phyloP scores from a whole-genome alignment of 768 basidiomycete genomes.

The Paxillus rubicundulus region DNA sequence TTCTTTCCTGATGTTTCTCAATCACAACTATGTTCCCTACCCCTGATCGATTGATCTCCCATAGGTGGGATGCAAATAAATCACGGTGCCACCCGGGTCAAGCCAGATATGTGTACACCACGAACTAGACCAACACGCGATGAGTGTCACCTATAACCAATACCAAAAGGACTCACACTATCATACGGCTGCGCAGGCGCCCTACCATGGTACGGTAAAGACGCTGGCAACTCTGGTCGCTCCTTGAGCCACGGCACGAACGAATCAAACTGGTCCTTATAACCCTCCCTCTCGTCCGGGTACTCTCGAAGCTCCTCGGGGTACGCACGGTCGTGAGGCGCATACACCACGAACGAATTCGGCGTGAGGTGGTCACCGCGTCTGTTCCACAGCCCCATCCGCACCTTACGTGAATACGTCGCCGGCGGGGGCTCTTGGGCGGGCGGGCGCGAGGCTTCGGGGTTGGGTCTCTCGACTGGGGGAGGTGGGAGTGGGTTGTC shows the following conservation, averaged over 20 bases:
- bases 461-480: constrained; percentile 22
- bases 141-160: not conserved
- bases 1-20: not conserved
- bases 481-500: constrained; percentile 32
- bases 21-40: not conserved
- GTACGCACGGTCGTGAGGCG: constrained; percentile 52
- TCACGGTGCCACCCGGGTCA: constrained; percentile 5
- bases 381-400: constrained; percentile 70
- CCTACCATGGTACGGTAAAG: constrained; percentile 55
- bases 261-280: constrained; percentile 50
- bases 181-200: constrained; percentile 57
- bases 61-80: constrained; percentile 8
- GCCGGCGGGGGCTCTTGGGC: constrained; percentile 31
- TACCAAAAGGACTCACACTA: constrained; percentile 34
- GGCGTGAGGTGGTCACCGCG: constrained; percentile 68
- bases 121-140: constrained; percentile 31
- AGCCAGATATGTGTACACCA: constrained; percentile 37
- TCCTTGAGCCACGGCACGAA: constrained; percentile 40
- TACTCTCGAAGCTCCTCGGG: constrained; percentile 61
- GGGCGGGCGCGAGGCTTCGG: constrained; percentile 27
- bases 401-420: constrained; percentile 34
- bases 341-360: constrained; percentile 60
- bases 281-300: constrained; percentile 54
- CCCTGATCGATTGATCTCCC: not conserved
- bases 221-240: constrained; percentile 59